Evolutionary conservation across 208 protist species (phyloP).

Genomic region (Leptomonas seymouri): DNA sequence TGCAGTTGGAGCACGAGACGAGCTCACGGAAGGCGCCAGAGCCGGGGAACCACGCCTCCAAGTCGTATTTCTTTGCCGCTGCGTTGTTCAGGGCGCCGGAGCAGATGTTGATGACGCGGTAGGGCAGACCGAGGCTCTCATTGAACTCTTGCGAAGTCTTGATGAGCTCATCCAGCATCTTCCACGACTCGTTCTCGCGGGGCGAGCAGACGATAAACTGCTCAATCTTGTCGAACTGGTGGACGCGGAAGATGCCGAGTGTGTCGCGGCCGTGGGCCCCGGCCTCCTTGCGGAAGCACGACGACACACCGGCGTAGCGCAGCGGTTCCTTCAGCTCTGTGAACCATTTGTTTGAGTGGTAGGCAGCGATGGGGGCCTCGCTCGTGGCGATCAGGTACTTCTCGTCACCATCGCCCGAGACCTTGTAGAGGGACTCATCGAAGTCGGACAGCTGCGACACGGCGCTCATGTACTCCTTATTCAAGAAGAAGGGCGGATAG

Average conservation of each 20-base stretch:
- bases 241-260: constrained; percentile 96
- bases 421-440: constrained; percentile 99
- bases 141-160: constrained; percentile 93
- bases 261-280: constrained; percentile 96
- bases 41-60: constrained; percentile 99
- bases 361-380: constrained; percentile 99
- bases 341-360: constrained; percentile 96
- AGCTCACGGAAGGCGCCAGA: constrained; percentile 97
- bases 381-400: constrained; percentile 99
- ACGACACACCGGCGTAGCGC: constrained; percentile 97
- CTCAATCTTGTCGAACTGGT: constrained; percentile 98
- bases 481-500: constrained; percentile 99
- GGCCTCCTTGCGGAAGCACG: constrained; percentile 99
- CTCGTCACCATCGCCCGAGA: constrained; percentile 96
- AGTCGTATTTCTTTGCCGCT: constrained; percentile 99
- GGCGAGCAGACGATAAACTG: constrained; percentile 94
- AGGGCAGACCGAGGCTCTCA: constrained; percentile 93
- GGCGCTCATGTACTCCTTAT: constrained; percentile 97
- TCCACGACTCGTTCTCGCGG: constrained; percentile 92
- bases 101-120: constrained; percentile 95
- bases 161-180: constrained; percentile 93
- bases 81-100: constrained; percentile 99
- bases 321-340: constrained; percentile 91
- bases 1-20: constrained; percentile 99
- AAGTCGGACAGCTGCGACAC: constrained; percentile 99